Conservation (phyloP, 1,139 yeast genomes). For the Magnusiomyces fungicola region DNA sequence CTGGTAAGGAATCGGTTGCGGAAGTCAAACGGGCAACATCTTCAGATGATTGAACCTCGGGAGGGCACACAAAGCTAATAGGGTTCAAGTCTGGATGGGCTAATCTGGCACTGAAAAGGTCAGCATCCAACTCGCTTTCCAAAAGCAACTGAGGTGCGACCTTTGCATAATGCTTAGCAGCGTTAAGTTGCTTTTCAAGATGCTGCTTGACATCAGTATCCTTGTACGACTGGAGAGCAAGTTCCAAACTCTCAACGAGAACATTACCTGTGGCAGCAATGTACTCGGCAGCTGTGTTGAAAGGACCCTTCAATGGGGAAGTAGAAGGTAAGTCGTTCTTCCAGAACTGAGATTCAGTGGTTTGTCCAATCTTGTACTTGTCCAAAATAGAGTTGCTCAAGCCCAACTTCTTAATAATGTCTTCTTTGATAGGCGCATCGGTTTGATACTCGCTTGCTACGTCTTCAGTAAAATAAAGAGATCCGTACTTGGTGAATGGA, state of each 20-base stretch:
- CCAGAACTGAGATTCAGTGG: conserved; percentile 71
- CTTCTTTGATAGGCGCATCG: conserved; percentile 58
- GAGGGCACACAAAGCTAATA: conserved; percentile 59
- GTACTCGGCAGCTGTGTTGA: conserved; percentile 52
- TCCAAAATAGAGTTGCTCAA: conserved; percentile 23
- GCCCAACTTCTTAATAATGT: conserved; percentile 44
- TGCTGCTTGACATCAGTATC: conserved; percentile 41
- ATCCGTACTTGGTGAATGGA: conserved; percentile 67
- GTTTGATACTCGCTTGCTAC: conserved; percentile 38
- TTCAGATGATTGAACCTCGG: conserved; percentile 26
- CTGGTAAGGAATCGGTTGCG: background rate
- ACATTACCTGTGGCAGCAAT: conserved; percentile 56
- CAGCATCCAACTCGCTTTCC: conserved; percentile 20
- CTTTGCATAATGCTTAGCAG: conserved; percentile 52
- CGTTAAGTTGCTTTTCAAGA: conserved; percentile 34
- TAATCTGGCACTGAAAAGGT: conserved; percentile 66
- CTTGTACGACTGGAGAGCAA: conserved; percentile 50
- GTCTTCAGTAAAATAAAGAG: conserved; percentile 68
- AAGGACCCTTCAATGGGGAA: conserved; percentile 57
- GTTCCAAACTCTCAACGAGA: conserved; percentile 57
- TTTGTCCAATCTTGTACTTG: conserved; percentile 91
- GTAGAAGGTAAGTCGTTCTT: conserved; percentile 38
- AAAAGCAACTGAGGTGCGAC: conserved; percentile 45
- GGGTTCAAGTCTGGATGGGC: conserved; percentile 85
- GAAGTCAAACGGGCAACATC: conserved; percentile 7